These are phyloP conservation scores for Fusarium nodosum DNA, from an alignment of 2,329 filamentous ascomycete species.

Conservation along the genomic window DNA sequence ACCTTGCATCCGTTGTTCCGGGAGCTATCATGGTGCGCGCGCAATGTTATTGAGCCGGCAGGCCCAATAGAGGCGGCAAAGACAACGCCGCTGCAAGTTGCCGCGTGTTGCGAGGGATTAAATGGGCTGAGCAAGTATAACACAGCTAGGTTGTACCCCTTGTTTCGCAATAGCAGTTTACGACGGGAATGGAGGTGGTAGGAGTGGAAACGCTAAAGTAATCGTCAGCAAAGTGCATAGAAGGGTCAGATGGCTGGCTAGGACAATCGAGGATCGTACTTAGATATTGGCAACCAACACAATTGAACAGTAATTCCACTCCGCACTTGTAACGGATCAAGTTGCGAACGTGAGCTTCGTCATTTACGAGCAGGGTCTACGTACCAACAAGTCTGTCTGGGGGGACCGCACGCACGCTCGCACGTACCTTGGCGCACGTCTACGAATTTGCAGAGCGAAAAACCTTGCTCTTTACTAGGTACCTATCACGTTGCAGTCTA, in stretches of 20 bases:
- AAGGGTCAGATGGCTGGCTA: conserved; percentile 32
- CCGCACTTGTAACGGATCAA: conserved; percentile 45
- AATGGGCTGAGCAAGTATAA: conserved; percentile 40
- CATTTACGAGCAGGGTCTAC: conserved; percentile 31
- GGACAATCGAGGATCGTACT: conserved; percentile 27
- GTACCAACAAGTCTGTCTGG: conserved; percentile 16
- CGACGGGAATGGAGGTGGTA: conserved; percentile 36
- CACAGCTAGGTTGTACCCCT: conserved; percentile 40
- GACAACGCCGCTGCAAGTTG: conserved; percentile 35
- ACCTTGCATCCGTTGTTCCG: conserved; percentile 29
- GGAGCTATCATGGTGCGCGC: conserved; percentile 24
- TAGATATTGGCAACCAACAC: conserved; percentile 39
- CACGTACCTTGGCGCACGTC: conserved; percentile 15
- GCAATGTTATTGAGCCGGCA: conserved; percentile 33
- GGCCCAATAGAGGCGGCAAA: conserved; percentile 29
- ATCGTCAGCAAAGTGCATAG: conserved; percentile 23
- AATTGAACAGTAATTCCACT: conserved; percentile 37
- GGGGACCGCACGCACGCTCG: conserved; percentile 14
- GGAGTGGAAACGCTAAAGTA: conserved; percentile 33
- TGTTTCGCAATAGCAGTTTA: conserved; percentile 45
- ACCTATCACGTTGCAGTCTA: conserved; percentile 2
- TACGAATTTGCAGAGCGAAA: conserved; percentile 9
- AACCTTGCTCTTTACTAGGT: not conserved
- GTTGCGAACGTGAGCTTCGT: conserved; percentile 35
- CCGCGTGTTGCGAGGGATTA: conserved; percentile 46